Base-by-base conservation (phyloP, 805 yeast species). In the Wickerhamomyces ciferrii region DNA sequence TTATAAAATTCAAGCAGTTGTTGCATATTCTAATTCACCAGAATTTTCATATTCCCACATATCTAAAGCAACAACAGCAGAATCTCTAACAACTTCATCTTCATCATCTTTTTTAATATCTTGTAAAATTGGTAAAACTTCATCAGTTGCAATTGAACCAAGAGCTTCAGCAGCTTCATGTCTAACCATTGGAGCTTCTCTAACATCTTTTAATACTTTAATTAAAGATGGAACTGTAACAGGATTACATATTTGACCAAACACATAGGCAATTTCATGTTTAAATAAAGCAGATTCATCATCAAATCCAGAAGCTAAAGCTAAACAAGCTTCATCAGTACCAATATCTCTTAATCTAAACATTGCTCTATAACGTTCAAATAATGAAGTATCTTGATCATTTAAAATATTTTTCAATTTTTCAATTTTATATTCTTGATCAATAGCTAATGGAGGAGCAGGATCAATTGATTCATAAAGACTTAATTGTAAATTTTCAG, bases 121-220 rank as follows among this genome's bases (percentile, higher is more conserved):
- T 64, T 86, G 78, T 61, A 95, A 78, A 32, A 94, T 84, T 15
- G 97, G 97, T 53, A 92, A 75, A 35, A 92, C 96, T 48, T 92
- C 97, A 59, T 88, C 96, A 10, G 97, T 88, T 24, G 97, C 98
- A 63, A 94, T 94, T 25, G 96, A 80, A 24, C 99, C 99, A 58
- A 95, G 76, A 23, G 99, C 99, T 71, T 94, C 99, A 23, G 98
- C 99, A 48, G 98, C 99, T 71, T 94, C 99, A 65, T 94, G 99
- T 71, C 99, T 85, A 31, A 95, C 99, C 99, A 94, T 94, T 53
- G 95, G 96, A 44, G 96, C 98, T 71, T 94, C 97, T 15, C 68
- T 61, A 49, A 75, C 78, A 65, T 87, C 80, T 56, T 81, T 81
- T 57, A 95, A 76, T 3, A 94, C 89, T 68, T 87, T 83, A 48